Conservation (phyloP, 2,329 filamentous ascomycete genomes). For the Verticillium longisporum region DNA sequence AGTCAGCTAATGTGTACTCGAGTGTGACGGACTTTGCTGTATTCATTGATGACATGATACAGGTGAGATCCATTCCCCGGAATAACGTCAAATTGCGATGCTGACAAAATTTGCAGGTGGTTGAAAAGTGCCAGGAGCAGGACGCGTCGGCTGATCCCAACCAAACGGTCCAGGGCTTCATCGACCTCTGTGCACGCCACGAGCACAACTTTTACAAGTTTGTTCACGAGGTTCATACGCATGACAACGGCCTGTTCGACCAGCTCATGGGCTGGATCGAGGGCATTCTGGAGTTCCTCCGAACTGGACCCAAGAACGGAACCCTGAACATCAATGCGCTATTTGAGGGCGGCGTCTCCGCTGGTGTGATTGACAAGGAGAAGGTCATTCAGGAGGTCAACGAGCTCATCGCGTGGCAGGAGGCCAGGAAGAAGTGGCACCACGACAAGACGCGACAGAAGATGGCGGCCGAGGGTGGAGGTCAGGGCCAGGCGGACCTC, state of each 20-base stretch:
- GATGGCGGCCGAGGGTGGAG: slow-evolving; percentile 79
- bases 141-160: slow-evolving; percentile 95
- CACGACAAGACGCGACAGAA: slow-evolving; percentile 96
- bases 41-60: slow-evolving; percentile 90
- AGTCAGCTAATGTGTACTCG: slow-evolving; percentile 96
- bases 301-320: slow-evolving; percentile 77
- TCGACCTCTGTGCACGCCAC: slow-evolving; percentile 90
- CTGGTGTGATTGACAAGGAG: slow-evolving; percentile 60
- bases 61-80: slow-evolving; percentile 17
- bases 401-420: slow-evolving; percentile 84
- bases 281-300: slow-evolving; percentile 86
- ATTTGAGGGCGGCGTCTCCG: slow-evolving; percentile 71
- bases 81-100: not conserved
- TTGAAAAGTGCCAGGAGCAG: slow-evolving; percentile 58
- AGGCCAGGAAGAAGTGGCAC: slow-evolving; percentile 95
- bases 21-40: slow-evolving; percentile 93
- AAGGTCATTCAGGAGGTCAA: slow-evolving; percentile 77
- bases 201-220: slow-evolving; percentile 99
- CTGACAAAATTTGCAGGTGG: slow-evolving; percentile 28
- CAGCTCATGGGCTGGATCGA: slow-evolving; percentile 97
- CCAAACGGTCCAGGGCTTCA: slow-evolving; percentile 96
- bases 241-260: slow-evolving; percentile 94
- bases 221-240: slow-evolving; percentile 92
- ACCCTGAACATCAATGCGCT: slow-evolving; percentile 92
- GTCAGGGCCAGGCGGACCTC: slow-evolving; percentile 36